phyloP scores from a whole-genome alignment of 805 yeast genomes.

The Kregervanrija fluxuum region DNA sequence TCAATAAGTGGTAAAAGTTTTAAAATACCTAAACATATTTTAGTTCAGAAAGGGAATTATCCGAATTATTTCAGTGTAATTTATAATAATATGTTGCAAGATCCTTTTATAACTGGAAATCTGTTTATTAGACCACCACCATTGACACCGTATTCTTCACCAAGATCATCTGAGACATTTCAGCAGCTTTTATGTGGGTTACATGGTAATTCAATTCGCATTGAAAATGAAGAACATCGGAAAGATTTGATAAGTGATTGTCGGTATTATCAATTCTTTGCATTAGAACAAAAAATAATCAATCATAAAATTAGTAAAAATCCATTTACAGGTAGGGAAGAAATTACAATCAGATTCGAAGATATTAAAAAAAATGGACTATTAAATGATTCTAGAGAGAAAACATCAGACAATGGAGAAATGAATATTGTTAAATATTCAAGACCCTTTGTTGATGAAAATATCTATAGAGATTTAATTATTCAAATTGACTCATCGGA shows the following conservation, averaged over 20 bases:
- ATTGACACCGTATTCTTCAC: constrained; percentile 45
- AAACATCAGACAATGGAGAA: constrained; percentile 4
- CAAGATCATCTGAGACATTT: constrained; percentile 49
- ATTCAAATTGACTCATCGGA: constrained; percentile 33
- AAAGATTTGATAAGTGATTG: constrained; percentile 58
- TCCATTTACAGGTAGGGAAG: constrained; percentile 45
- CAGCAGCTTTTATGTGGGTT: constrained; percentile 47
- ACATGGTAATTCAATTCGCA: constrained; percentile 44
- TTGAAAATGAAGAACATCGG: constrained; percentile 50
- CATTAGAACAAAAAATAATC: constrained; percentile 65
- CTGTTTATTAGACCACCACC: constrained; percentile 71
- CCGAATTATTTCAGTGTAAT: constrained; percentile 75
- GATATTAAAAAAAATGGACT: constrained; percentile 39
- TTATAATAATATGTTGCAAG: constrained; percentile 42
- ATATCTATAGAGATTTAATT: constrained; percentile 29
- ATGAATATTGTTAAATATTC: constrained; percentile 28
- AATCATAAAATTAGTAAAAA: constrained; percentile 43
- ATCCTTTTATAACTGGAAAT: constrained; percentile 36
- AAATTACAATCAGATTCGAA: constrained; percentile 44
- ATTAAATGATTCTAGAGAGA: constrained; percentile 10
- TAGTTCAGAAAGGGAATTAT: constrained; percentile 51
- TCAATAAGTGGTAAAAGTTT: constrained; percentile 55
- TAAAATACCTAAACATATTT: constrained; percentile 47
- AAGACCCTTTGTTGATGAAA: constrained; percentile 39
- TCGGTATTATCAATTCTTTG: constrained; percentile 66